Evolutionary conservation across 768 basidiomycete species (phyloP).

Genomic region (Postia placenta): DNA sequence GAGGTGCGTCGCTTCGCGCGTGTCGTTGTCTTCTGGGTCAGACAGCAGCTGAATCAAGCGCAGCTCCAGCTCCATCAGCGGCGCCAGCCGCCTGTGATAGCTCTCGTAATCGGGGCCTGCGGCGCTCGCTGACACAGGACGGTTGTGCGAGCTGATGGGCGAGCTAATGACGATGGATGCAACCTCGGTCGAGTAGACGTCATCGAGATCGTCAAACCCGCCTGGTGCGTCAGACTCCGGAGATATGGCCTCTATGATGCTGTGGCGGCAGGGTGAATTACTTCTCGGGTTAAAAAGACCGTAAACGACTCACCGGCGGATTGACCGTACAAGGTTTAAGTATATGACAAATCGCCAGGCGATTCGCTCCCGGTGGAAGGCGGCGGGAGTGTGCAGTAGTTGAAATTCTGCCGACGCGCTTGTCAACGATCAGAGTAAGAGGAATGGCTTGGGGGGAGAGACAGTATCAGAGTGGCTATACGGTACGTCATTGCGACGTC

Average conservation of each 20-base stretch:
- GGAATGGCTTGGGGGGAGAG: neutral
- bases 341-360: constrained; percentile 88
- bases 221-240: constrained; percentile 56
- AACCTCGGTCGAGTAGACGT: constrained; percentile 43
- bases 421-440: neutral
- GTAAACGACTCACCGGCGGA: constrained; percentile 50
- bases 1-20: constrained; percentile 51
- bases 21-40: constrained; percentile 58
- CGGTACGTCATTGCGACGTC: no score
- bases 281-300: constrained; percentile 2
- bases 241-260: constrained; percentile 70
- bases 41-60: constrained; percentile 62
- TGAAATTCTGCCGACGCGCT: constrained; percentile 60
- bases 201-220: constrained; percentile 51
- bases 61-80: constrained; percentile 65
- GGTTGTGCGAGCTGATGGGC: constrained; percentile 38
- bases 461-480: neutral
- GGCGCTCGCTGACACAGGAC: constrained; percentile 45
- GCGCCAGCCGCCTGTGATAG: constrained; percentile 58
- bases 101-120: constrained; percentile 53
- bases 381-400: constrained; percentile 68
- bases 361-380: constrained; percentile 74
- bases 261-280: constrained; percentile 19
- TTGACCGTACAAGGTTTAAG: constrained; percentile 78
- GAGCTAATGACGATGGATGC: constrained; percentile 41